Conservation (phyloP, 768 basidiomycete genomes). For the Boletus sp. region DNA sequence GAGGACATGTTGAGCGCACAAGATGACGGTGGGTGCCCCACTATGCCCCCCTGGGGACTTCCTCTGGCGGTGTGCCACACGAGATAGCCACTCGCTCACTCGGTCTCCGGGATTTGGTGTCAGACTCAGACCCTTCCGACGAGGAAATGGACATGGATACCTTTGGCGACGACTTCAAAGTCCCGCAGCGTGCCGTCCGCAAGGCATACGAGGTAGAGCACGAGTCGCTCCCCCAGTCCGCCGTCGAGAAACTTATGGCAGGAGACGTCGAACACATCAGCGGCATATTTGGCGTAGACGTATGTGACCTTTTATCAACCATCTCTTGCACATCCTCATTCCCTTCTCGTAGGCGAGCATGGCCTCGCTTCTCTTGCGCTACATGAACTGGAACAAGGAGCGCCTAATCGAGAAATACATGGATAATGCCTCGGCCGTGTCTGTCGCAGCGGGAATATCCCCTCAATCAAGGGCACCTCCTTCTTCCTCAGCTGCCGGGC, state of each 20-base stretch:
- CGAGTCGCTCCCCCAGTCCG: conserved; percentile 65
- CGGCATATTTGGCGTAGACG: conserved; percentile 86
- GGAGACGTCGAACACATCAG: conserved; percentile 83
- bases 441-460: conserved; percentile 72
- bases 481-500: conserved; percentile 27
- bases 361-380: conserved; percentile 76
- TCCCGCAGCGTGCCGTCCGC: conserved; percentile 50
- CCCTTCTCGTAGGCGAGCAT: conserved; percentile 50
- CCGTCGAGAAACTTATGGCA: conserved; percentile 77
- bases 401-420: conserved; percentile 95
- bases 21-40: conserved; percentile 47
- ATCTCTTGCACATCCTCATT: neutral
- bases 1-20: conserved; percentile 63
- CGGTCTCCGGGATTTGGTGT: conserved; percentile 8
- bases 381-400: conserved; percentile 95
- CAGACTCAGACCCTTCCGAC: conserved; percentile 45
- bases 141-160: conserved; percentile 73
- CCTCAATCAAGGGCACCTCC: conserved; percentile 28
- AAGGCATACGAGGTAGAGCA: conserved; percentile 88
- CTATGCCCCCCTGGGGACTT: conserved; percentile 1
- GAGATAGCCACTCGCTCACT: conserved; percentile 16
- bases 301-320: conserved; percentile 41
- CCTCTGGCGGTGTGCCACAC: conserved; percentile 25
- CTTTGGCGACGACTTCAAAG: conserved; percentile 62
- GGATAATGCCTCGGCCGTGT: conserved; percentile 78